Evolutionary conservation across 192 early-diverging fungal genomes (phyloP).

Genomic region (Coemansia sp.): DNA sequence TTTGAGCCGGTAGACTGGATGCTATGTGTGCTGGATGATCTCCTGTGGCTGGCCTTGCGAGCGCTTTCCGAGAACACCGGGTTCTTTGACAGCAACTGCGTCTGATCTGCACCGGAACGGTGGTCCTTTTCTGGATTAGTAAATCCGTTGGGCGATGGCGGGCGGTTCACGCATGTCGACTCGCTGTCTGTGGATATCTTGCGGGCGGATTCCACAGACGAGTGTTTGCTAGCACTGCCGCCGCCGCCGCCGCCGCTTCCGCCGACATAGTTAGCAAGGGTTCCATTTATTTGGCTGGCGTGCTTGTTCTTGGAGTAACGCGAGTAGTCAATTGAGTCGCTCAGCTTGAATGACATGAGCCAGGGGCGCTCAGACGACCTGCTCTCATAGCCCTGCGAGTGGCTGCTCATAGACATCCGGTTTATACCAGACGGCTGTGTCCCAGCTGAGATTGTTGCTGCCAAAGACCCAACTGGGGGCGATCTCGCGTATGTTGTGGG

Average conservation of each 20-base stretch:
- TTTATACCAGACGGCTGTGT: slow-evolving; percentile 5
- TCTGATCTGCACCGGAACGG: background rate
- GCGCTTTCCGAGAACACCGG: background rate
- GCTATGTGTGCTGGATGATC: slow-evolving; percentile 24
- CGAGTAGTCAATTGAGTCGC: slow-evolving; percentile 30
- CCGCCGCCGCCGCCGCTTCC: background rate
- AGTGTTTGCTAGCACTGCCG: slow-evolving; percentile 12
- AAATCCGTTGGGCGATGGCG: slow-evolving; percentile 17
- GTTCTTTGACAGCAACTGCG: background rate
- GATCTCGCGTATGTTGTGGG: slow-evolving; percentile 9
- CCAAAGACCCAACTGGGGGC: background rate
- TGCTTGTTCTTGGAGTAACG: slow-evolving; percentile 29
- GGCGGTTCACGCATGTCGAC: slow-evolving; percentile 27
- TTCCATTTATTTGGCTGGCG: background rate
- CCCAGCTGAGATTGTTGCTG: slow-evolving; percentile 11
- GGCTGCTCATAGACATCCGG: slow-evolving; percentile 12
- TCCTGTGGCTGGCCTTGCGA: slow-evolving; percentile 6
- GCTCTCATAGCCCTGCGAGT: slow-evolving; percentile 17
- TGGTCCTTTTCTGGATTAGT: background rate
- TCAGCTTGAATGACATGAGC: slow-evolving; percentile 47
- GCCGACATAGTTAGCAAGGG: background rate
- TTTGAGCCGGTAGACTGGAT: background rate
- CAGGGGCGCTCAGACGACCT: slow-evolving; percentile 37
- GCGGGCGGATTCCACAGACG: slow-evolving; percentile 23
- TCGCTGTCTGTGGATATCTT: slow-evolving; percentile 49